phyloP scores from a whole-genome alignment of 495 filamentous ascomycete species.

The Hypomontagnella monticulosa region DNA sequence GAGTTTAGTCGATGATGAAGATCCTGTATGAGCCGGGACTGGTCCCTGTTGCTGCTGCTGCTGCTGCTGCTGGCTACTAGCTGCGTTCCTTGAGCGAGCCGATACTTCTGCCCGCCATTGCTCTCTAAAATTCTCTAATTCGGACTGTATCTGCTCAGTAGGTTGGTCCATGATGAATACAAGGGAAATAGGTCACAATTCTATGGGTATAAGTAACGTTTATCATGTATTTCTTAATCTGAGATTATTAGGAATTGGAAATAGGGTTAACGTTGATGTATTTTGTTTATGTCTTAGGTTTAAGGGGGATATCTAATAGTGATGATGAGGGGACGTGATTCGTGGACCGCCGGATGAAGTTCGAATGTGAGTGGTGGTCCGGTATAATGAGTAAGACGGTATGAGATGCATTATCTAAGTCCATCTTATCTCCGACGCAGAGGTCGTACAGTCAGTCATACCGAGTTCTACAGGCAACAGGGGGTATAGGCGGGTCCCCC shows the following conservation, averaged over 20 bases:
- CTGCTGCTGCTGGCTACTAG: conserved; percentile 11
- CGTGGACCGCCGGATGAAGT: conserved; percentile 12
- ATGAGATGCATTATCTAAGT: conserved; percentile 29
- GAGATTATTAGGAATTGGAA: neutral
- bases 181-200: conserved; percentile 5
- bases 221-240: neutral
- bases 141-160: conserved; percentile 61
- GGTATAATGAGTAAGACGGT: neutral
- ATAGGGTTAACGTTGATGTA: conserved; percentile 13
- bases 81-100: conserved; percentile 54
- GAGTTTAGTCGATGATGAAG: conserved; percentile 40
- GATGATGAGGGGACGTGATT: conserved; percentile 1
- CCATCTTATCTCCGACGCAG: conserved; percentile 35
- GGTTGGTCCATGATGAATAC: conserved; percentile 35
- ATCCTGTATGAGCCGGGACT: conserved; percentile 15
- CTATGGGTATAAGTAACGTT: conserved; percentile 2
- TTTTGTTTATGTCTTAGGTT: neutral
- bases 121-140: conserved; percentile 81
- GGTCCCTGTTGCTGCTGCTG: conserved; percentile 16
- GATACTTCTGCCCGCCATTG: conserved; percentile 85
- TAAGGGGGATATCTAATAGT: neutral
- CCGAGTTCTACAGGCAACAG: neutral
- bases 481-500: neutral
- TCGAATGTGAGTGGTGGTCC: conserved; percentile 14
- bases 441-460: neutral